Evolutionary conservation across 164 flowering plant species (phyloP), one percentile per base, ranked within the genome.

Genomic region (Vitis amurensis): DNA sequence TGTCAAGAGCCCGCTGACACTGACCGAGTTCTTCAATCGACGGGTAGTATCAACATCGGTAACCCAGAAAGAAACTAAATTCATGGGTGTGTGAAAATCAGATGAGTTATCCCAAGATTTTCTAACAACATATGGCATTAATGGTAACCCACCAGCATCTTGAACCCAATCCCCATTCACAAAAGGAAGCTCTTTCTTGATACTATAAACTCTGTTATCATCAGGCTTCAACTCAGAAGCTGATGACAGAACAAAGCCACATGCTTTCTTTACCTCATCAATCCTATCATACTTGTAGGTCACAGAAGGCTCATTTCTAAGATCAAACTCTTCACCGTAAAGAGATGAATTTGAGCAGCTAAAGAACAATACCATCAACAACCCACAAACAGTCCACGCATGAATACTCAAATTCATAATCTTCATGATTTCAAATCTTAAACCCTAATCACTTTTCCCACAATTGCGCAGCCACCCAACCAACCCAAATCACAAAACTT

Each of bases 121-220:
- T 27, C 74, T 66, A 53, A 75, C 78, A 71, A 77, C 81, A 66
- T 84, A 90, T 4, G 98, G 94, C 81, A 91, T 65, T 64, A 93
- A 71, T 4, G 97, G 93, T 57, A 87, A 78, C 9, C 64, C 76
- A 59, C 72, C 76, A 2, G 44, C 63, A 2, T 74, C 81, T 68
- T 92, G 93, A 61, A 50, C 71, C 97, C 97, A 92, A 80, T 88
- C 94, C 37, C 97, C 97, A 80, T 81, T 76, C 30, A 67, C 19
- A 63, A 92, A 83, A 50, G 76, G 71, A 6, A 89, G 71, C 66
- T 76, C 87, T 63, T 85, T 72, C 72, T 74, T 80, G 1, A 91
- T 72, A 11, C 68, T 74, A 60, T 69, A 62, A 16, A 64, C 55
- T 61, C 79, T 76, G 59, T 62, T 62, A 44, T 62, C 73, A 69